Evolutionary conservation across 345 rosid genomes (phyloP).

Genomic region (Barbarea vulgaris): DNA sequence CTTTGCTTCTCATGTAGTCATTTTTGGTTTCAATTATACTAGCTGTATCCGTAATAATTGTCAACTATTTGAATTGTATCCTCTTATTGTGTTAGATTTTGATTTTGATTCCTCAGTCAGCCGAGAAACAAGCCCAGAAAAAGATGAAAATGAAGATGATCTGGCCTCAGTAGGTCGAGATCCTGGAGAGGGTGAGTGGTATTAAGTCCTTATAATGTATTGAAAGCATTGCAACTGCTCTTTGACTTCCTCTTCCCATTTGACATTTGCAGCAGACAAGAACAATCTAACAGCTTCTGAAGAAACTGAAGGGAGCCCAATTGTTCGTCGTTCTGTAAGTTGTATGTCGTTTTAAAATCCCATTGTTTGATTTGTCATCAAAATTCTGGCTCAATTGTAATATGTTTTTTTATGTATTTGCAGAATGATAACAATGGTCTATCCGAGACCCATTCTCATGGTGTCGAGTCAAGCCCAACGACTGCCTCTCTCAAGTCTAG

Average conservation of each 20-base stretch:
- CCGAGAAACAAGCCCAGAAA: slow-evolving; percentile 55
- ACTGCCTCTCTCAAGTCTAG: slow-evolving; percentile 41
- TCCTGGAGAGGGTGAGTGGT: slow-evolving; percentile 48
- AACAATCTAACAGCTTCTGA: slow-evolving; percentile 43
- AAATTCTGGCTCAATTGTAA: slow-evolving; percentile 57
- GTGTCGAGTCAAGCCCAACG: slow-evolving; percentile 38
- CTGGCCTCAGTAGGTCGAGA: slow-evolving; percentile 42
- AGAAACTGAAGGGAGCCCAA: slow-evolving; percentile 49
- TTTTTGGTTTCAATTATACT: neutral
- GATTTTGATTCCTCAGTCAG: slow-evolving; percentile 46
- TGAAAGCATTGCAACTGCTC: slow-evolving; percentile 25
- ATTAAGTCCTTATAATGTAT: slow-evolving; percentile 24
- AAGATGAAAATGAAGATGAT: slow-evolving; percentile 43
- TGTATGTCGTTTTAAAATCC: slow-evolving; percentile 91
- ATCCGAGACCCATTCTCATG: slow-evolving; percentile 47
- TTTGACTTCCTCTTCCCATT: slow-evolving; percentile 27
- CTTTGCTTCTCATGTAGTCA: neutral
- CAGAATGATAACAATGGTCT: slow-evolving; percentile 67
- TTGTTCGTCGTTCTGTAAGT: slow-evolving; percentile 99
- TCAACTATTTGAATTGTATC: slow-evolving; percentile 15
- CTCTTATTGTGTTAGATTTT: slow-evolving; percentile 2
- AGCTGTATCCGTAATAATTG: slow-evolving; percentile 13
- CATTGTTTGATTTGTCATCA: slow-evolving; percentile 45
- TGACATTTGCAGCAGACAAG: slow-evolving; percentile 47
- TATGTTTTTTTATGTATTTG: slow-evolving; percentile 44